A percentile compares a stretch with the other conserved stretches of the same genome.
phyloP scores from a whole-genome alignment of 352 stramenopile genomes.

The Stramenopiles sp. region DNA sequence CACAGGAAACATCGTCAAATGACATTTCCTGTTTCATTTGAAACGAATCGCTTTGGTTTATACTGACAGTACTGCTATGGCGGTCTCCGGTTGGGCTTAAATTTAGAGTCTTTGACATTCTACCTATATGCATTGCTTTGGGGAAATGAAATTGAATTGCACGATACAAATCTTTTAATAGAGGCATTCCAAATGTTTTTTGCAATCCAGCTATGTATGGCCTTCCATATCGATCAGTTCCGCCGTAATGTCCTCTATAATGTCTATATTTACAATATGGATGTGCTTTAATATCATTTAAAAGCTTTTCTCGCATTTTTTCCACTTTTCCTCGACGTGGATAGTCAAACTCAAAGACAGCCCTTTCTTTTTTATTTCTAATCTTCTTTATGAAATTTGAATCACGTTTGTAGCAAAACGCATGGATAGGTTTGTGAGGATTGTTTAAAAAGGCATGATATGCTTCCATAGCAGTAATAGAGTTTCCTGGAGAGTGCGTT shows the following conservation, averaged over 20 bases:
- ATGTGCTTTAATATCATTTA: conserved; percentile 3
- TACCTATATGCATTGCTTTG: conserved; percentile 10
- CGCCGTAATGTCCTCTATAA: conserved; percentile 7
- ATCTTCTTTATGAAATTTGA: conserved; percentile 9
- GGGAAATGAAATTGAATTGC: neutral
- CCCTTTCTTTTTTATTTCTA: neutral
- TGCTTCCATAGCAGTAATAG: conserved; percentile 11
- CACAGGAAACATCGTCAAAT: too few relatives aligned
- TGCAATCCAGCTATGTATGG: conserved; percentile 13
- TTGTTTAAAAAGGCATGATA: conserved; percentile 10
- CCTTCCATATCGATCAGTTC: conserved; percentile 15
- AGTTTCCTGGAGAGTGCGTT: neutral
- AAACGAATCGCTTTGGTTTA: too few relatives aligned
- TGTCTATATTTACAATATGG: neutral
- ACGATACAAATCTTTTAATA: conserved; percentile 16
- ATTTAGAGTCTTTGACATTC: too few relatives aligned
- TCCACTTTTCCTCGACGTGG: neutral
- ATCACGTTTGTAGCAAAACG: neutral
- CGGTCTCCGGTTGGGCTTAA: too few relatives aligned
- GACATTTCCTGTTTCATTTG: too few relatives aligned
- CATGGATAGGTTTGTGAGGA: conserved; percentile 4
- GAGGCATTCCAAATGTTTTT: conserved; percentile 13
- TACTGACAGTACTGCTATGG: too few relatives aligned
- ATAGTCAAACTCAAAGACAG: conserved; percentile 11
- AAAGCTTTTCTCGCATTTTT: neutral